These are phyloP conservation scores for Babesia microti DNA, from an alignment of 169 alveolate genomes.

Conservation along the genomic window DNA sequence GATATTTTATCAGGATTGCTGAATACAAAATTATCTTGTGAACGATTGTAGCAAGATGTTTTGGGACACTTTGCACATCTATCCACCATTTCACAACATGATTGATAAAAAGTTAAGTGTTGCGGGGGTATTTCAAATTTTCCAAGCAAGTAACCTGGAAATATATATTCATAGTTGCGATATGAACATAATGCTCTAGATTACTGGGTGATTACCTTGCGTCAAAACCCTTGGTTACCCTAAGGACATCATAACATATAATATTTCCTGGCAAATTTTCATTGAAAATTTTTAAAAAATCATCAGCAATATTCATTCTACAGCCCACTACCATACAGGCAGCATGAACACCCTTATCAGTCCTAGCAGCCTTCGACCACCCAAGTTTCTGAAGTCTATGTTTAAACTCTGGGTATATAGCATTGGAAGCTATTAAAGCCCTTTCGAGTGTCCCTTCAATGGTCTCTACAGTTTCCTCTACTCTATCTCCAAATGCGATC, in stretches of 20 bases:
- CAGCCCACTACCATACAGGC: conserved; percentile 56
- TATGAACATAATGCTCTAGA: conserved; percentile 60
- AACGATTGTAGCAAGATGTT: no score
- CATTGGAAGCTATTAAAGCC: conserved; percentile 50
- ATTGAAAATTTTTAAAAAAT: conserved; percentile 33
- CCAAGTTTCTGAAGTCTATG: conserved; percentile 35
- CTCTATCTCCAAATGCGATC: conserved; percentile 15
- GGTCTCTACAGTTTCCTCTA: conserved; percentile 42
- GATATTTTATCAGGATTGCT: conserved; percentile 6
- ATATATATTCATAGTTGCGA: conserved; percentile 63
- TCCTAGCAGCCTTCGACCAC: conserved; percentile 72
- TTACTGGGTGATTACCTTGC: conserved; percentile 38
- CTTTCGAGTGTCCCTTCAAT: conserved; percentile 56
- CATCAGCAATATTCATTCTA: conserved; percentile 45
- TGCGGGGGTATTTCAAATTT: background rate
- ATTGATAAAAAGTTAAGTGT: background rate
- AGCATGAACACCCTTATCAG: conserved; percentile 79
- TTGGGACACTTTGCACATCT: background rate
- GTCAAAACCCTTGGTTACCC: conserved; percentile 71
- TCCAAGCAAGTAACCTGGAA: conserved; percentile 51
- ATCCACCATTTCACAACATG: background rate
- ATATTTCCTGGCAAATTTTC: conserved; percentile 50
- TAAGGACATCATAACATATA: conserved; percentile 44
- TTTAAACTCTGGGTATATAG: conserved; percentile 27
- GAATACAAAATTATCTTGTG: conserved; percentile 4